A percentile compares a stretch with the other conserved stretches of the same genome.
These are phyloP conservation scores for Rhodocollybia butyracea DNA, from an alignment of 768 basidiomycete species.

Conservation along the genomic window DNA sequence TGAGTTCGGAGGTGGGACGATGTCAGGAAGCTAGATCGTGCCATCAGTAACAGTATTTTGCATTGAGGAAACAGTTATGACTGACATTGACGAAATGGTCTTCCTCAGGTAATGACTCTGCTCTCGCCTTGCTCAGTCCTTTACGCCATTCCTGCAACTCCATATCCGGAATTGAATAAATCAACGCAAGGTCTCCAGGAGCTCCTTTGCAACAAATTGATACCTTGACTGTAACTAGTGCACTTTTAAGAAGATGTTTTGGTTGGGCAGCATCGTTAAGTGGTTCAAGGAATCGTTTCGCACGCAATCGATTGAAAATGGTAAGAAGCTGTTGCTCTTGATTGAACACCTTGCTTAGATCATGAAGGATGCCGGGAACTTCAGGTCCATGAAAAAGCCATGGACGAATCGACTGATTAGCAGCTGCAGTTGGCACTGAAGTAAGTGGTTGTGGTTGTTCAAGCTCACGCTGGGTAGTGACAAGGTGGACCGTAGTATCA, in stretches of 20 bases:
- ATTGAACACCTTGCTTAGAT: conserved; percentile 33
- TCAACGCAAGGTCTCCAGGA: conserved; percentile 70
- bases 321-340: conserved; percentile 42
- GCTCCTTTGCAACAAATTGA: conserved; percentile 63
- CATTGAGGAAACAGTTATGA: not conserved
- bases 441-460: not conserved
- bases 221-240: conserved; percentile 66
- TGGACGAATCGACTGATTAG: conserved; percentile 26
- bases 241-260: conserved; percentile 49
- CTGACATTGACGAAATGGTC: conserved; percentile 10
- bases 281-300: conserved; percentile 46
- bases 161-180: conserved; percentile 61
- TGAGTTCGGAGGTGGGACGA: conserved; percentile 34
- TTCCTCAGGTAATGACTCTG: conserved; percentile 26
- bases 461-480: conserved; percentile 59
- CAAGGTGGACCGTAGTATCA: conserved; percentile 21
- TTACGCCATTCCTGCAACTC: conserved; percentile 49
- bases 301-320: conserved; percentile 58
- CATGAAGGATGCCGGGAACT: conserved; percentile 41
- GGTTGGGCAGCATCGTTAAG: conserved; percentile 31
- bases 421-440: conserved; percentile 23
- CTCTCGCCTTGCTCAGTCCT: conserved; percentile 22
- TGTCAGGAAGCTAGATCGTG: conserved; percentile 39
- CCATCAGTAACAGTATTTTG: not conserved
- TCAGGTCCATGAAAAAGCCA: conserved; percentile 73